Base-by-base conservation (phyloP, 1,284 basidiomycete species). In the Ganoderma boninense region DNA sequence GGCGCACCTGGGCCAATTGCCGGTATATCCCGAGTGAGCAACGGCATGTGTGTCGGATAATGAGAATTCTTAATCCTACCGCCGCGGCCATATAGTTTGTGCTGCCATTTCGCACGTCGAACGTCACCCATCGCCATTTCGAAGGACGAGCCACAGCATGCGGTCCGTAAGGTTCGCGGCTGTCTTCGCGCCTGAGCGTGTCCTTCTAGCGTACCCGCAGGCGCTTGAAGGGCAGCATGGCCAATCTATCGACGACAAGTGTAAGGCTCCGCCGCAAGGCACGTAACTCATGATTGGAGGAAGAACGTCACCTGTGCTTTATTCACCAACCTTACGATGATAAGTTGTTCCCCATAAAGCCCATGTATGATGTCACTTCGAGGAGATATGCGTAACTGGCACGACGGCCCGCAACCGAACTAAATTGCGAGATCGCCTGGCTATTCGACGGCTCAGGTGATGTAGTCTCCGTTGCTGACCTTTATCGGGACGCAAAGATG, bases 121-220 rank as follows among this genome's bases (percentile, higher is more conserved):
- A 62, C 54, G 38, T 16, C 13, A 26, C n/a, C 20, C 20, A 23
- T 54, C 26, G 11, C 23, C 23, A 29, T 40, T 42, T 44, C n/a
- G 26, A 62, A 29, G 60, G 26, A 44, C 38, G n/a, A 23, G 44
- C 42, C 40, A 62, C 42, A 42, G 60, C 60, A 62, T 62, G 38
- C 60, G 60, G 6, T 10, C 16, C 20, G 26, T 57, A 62, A 43
- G 35, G n/a, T 60, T 38, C 38, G n/a, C 57, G 32, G 18, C 57
- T 43, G 38, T 6, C 38, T n/a, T 23, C 40, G 60, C 60, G 23
- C 26, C 40, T 8, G 26, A 8, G n/a, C 54, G 16, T 42, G 42
- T 42, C 40, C 60, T 62, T 62, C 60, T 62, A 62, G 60, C 42
- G 40, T 42, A 26, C 13, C 20, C 4, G 60, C 57, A 13, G 57